Percentiles rank a stretch among this genome's conserved stretches.
Evolutionary conservation across 345 rosid genomes (phyloP).

Genomic region (Populus alba): DNA sequence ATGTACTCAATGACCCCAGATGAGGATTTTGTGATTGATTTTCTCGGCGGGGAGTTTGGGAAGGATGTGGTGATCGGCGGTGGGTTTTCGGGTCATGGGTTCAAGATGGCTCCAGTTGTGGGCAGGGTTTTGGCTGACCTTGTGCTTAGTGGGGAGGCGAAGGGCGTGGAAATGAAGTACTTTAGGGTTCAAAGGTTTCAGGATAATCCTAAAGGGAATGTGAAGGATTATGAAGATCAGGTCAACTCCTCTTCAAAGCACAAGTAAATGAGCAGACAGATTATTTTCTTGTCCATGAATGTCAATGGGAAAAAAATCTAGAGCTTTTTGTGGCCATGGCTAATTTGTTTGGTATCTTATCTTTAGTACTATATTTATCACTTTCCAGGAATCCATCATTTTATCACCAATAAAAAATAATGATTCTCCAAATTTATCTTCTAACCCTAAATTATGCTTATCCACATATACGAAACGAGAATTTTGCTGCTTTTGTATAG

Average conservation of each 20-base stretch:
- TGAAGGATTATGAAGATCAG: slow-evolving; percentile 51
- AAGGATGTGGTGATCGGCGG: slow-evolving; percentile 66
- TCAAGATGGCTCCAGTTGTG: slow-evolving; percentile 78
- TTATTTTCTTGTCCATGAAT: background rate
- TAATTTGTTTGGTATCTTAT: background rate
- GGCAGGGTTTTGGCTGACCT: slow-evolving; percentile 76
- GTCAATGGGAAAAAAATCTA: background rate
- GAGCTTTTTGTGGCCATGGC: background rate
- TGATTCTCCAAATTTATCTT: no score
- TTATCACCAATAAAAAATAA: no score
- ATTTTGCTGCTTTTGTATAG: slow-evolving; percentile 1
- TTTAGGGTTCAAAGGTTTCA: slow-evolving; percentile 60
- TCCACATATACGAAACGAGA: no score
- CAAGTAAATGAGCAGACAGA: background rate
- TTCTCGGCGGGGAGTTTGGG: slow-evolving; percentile 72
- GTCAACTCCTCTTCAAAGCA: slow-evolving; percentile 14
- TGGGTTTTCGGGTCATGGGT: slow-evolving; percentile 93
- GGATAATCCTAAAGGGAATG: slow-evolving; percentile 59
- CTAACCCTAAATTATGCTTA: no score
- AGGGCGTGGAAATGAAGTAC: slow-evolving; percentile 50
- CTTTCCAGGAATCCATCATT: no score
- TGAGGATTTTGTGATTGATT: slow-evolving; percentile 80
- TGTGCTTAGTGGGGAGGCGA: slow-evolving; percentile 43
- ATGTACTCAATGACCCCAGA: slow-evolving; percentile 83
- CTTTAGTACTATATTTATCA: no score